phyloP scores from a whole-genome alignment of 257 asterid genomes.

The Petunia axillaris region DNA sequence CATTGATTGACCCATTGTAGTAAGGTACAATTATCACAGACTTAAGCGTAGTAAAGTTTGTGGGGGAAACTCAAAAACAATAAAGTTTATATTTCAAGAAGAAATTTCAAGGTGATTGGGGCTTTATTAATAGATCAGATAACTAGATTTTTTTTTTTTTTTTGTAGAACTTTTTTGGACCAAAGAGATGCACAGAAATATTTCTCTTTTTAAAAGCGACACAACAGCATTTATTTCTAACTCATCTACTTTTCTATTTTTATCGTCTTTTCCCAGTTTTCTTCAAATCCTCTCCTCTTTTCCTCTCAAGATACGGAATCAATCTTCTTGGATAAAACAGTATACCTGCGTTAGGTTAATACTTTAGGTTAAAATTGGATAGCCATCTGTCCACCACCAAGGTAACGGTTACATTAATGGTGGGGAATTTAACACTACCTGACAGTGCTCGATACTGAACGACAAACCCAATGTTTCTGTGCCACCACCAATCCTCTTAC shows the following conservation, averaged over 20 bases:
- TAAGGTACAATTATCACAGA: neutral
- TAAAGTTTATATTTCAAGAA: neutral
- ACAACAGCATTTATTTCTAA: no score
- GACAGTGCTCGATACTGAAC: neutral
- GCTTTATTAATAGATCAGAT: no score
- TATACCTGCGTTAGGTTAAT: no score
- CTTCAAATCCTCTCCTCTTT: neutral
- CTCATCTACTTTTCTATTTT: no score
- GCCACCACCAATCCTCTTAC: neutral
- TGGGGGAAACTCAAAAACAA: neutral
- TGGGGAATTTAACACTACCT: neutral
- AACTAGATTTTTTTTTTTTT: neutral
- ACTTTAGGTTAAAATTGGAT: neutral
- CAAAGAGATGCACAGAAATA: neutral
- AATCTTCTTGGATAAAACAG: neutral
- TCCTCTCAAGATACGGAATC: slow-evolving; percentile 12
- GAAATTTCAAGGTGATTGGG: neutral
- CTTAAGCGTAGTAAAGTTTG: neutral
- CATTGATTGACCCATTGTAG: neutral
- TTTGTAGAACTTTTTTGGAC: neutral
- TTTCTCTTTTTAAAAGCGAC: neutral
- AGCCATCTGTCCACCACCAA: neutral
- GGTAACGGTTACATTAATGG: neutral
- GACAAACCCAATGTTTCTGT: neutral
- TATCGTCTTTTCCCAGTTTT: neutral